Evolutionary conservation across 2,329 filamentous ascomycete genomes (phyloP).

Genomic region (Trichophyton rubrum): DNA sequence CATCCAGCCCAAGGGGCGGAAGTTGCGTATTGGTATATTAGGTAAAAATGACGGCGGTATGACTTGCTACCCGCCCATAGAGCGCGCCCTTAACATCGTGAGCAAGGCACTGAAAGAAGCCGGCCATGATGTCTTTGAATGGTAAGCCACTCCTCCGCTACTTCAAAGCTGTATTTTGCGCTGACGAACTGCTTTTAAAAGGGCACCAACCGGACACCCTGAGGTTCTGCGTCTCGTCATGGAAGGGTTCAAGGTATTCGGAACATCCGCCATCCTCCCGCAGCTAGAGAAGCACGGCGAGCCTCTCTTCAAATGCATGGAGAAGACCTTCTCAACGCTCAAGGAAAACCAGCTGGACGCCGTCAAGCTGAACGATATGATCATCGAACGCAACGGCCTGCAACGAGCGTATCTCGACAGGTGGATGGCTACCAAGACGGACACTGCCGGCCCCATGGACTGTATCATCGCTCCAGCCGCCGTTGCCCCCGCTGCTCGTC

Average conservation of each 20-base stretch:
- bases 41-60: slow-evolving; percentile 25
- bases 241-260: slow-evolving; percentile 22
- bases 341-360: neutral
- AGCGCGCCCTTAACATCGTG: slow-evolving; percentile 24
- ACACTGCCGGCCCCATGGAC: slow-evolving; percentile 12
- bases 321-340: slow-evolving; percentile 4
- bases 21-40: slow-evolving; percentile 28
- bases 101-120: slow-evolving; percentile 23
- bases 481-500: slow-evolving; percentile 10
- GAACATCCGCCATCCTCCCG: slow-evolving; percentile 25
- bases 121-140: slow-evolving; percentile 28
- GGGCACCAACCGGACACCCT: slow-evolving; percentile 22
- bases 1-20: slow-evolving; percentile 24
- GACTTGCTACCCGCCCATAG: slow-evolving; percentile 28
- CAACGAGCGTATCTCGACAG: slow-evolving; percentile 15
- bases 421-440: slow-evolving; percentile 15
- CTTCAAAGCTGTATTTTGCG: slow-evolving; percentile 7
- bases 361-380: slow-evolving; percentile 18
- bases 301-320: slow-evolving; percentile 16
- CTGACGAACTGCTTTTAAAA: slow-evolving; percentile 6
- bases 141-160: slow-evolving; percentile 10
- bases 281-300: slow-evolving; percentile 17
- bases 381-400: slow-evolving; percentile 18
- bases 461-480: slow-evolving; percentile 14
- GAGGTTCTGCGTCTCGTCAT: slow-evolving; percentile 20